Percentiles rank a stretch among this genome's conserved stretches.
These are phyloP conservation scores for Debaryomyces coudertii DNA, from an alignment of 1,139 yeast species.

Conservation along the genomic window DNA sequence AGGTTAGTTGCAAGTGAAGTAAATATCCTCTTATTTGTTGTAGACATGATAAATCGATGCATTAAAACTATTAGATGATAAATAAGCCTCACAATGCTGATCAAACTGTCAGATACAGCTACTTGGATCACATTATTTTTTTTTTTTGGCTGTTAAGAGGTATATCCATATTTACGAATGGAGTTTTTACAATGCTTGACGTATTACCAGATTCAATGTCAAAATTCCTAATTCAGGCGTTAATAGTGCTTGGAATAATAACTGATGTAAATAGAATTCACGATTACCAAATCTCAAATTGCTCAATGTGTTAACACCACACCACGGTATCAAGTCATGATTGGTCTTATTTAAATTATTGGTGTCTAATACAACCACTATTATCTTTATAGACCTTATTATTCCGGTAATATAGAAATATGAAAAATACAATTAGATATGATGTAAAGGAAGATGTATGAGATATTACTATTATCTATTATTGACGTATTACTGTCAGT, in stretches of 20 bases:
- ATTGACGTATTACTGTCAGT: conserved; percentile 4
- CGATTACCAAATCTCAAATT: conserved; percentile 13
- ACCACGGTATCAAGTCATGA: conserved; percentile 25
- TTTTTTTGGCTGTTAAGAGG: conserved; percentile 11
- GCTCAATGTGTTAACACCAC: conserved; percentile 27
- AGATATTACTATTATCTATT: conserved; percentile 5
- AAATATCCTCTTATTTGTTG: conserved; percentile 15
- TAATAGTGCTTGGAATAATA: conserved; percentile 13
- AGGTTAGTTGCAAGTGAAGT: conserved; percentile 2
- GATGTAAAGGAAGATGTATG: conserved; percentile 5
- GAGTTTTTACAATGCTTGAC: background rate
- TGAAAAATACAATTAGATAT: conserved; percentile 10
- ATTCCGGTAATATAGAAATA: conserved; percentile 6
- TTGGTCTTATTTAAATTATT: conserved; percentile 4
- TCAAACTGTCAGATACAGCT: background rate
- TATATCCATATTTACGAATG: conserved; percentile 12
- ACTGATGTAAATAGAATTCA: conserved; percentile 10
- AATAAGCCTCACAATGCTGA: conserved; percentile 15
- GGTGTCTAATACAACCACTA: conserved; percentile 6
- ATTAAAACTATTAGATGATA: conserved; percentile 20
- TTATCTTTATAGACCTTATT: conserved; percentile 3
- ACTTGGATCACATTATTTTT: conserved; percentile 4
- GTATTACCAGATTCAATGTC: conserved; percentile 6
- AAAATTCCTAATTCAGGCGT: conserved; percentile 9
- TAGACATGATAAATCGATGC: conserved; percentile 13